Evolutionary conservation across 768 basidiomycete genomes (phyloP).

Genomic region (Lactifluus subvellereus): DNA sequence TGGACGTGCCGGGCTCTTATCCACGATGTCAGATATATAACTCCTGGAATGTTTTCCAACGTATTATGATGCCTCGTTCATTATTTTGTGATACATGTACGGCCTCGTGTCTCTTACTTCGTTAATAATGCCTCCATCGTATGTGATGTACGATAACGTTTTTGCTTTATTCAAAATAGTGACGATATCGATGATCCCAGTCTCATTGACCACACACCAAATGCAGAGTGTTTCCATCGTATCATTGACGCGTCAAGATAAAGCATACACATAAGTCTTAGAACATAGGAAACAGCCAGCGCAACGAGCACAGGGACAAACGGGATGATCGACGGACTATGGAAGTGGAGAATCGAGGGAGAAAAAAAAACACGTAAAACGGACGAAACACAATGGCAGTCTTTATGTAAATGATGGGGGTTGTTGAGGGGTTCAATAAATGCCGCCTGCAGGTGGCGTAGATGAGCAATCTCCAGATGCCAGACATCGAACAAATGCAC

Average conservation of each 20-base stretch:
- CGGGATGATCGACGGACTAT: neutral
- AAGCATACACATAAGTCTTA: conserved; percentile 13
- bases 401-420: conserved; percentile 11
- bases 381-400: neutral
- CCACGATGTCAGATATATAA: conserved; percentile 43
- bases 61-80: neutral
- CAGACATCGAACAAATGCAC: conserved; percentile 5
- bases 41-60: neutral
- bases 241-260: conserved; percentile 9
- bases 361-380: neutral
- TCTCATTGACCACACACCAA: neutral
- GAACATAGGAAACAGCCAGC: neutral
- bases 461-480: conserved; percentile 16
- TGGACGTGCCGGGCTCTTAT: conserved; percentile 49
- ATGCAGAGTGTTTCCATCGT: neutral
- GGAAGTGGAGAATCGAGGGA: neutral
- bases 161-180: neutral
- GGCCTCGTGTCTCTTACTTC: neutral
- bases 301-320: neutral
- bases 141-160: neutral
- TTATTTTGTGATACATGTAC: neutral
- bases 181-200: neutral
- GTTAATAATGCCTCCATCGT: conserved; percentile 3
- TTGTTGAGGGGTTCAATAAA: conserved; percentile 3
- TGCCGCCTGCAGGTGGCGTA: conserved; percentile 13